Evolutionary conservation across 768 basidiomycete species (phyloP).

Genomic region (Nidularia pulvinata): DNA sequence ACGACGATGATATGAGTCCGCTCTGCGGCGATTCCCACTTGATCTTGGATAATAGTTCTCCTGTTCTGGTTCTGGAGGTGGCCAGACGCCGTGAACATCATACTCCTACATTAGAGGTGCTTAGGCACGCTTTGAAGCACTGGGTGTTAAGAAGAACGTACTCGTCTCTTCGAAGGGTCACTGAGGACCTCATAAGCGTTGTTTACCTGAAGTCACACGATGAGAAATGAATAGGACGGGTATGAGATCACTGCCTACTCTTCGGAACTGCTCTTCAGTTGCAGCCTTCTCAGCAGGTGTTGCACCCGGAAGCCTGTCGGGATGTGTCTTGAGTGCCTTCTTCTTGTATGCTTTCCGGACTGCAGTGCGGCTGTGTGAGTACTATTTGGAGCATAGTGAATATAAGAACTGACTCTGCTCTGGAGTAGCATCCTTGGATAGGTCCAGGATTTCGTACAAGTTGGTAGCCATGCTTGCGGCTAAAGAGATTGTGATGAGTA

Average conservation of each 20-base stretch:
- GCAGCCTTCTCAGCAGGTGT: conserved; percentile 54
- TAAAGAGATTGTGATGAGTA: conserved; percentile 1
- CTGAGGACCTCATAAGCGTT: conserved; percentile 79
- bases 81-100: conserved; percentile 75
- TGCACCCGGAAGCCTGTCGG: conserved; percentile 65
- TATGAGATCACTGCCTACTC: conserved; percentile 16
- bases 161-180: conserved; percentile 58
- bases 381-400: background rate
- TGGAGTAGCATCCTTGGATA: conserved; percentile 49
- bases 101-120: conserved; percentile 44
- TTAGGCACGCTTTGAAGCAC: conserved; percentile 1
- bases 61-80: conserved; percentile 48
- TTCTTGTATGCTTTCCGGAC: conserved; percentile 82
- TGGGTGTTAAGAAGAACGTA: conserved; percentile 18
- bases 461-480: conserved; percentile 42
- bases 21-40: conserved; percentile 17
- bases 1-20: conserved; percentile 7
- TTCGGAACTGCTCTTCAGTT: conserved; percentile 57
- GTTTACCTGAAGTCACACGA: conserved; percentile 46
- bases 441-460: conserved; percentile 66
- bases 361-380: conserved; percentile 18
- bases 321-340: conserved; percentile 73
- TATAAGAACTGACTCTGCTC: conserved; percentile 59
- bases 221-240: conserved; percentile 1
- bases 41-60: conserved; percentile 16